Evolutionary conservation across 352 stramenopile species (phyloP).

Genomic region (Pythium apleroticum): DNA sequence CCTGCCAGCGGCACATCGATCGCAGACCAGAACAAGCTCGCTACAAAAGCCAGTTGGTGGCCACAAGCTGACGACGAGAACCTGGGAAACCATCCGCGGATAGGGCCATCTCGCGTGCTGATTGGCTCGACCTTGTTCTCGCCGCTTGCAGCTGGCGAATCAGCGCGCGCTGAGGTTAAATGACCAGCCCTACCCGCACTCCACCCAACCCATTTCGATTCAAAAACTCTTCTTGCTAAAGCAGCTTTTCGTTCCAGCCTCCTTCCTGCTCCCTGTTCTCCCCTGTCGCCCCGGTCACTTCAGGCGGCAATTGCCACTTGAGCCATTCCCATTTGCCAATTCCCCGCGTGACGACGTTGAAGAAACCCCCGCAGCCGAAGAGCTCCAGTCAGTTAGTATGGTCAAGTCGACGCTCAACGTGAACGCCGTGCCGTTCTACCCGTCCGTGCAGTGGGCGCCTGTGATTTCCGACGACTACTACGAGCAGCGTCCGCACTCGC

Average conservation of each 20-base stretch:
- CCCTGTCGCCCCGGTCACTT: conserved; percentile 2
- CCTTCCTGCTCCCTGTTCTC: neutral
- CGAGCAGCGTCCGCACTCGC: conserved; percentile 54
- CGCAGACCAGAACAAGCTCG: conserved; percentile 1
- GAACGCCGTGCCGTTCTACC: conserved; percentile 60
- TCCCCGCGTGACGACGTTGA: conserved; percentile 5
- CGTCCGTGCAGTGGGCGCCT: conserved; percentile 54
- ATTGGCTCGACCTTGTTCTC: conserved; percentile 23
- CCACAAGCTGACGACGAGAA: conserved; percentile 1
- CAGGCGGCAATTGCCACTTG: neutral
- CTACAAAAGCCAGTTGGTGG: conserved; percentile 6
- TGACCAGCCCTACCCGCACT: neutral
- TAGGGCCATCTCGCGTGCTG: neutral
- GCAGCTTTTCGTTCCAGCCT: neutral
- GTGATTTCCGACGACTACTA: conserved; percentile 70
- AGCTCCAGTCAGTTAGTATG: neutral
- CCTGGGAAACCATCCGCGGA: neutral
- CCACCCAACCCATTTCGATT: neutral
- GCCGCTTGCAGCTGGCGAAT: conserved; percentile 16
- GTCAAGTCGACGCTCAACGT: conserved; percentile 35
- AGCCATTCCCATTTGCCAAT: conserved; percentile 8
- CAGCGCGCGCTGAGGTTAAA: conserved; percentile 26
- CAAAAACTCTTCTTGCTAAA: neutral
- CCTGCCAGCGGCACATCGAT: neutral
- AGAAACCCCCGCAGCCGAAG: neutral